Evolutionary conservation across 345 rosid species (phyloP).

Genomic region (Eucalyptus guilfoylei): DNA sequence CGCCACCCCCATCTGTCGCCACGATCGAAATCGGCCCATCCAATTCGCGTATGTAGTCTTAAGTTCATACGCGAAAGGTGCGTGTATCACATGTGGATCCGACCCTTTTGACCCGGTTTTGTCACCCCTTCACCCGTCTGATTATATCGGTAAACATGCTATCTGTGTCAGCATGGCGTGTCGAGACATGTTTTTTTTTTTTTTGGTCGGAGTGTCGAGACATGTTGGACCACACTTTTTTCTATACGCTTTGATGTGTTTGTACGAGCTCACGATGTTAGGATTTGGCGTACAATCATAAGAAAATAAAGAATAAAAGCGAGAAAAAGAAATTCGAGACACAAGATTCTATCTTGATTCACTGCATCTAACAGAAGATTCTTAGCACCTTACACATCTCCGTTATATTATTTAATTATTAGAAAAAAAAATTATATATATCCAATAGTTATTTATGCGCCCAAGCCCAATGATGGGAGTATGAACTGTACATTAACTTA

Average conservation of each 20-base stretch:
- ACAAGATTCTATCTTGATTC: not conserved
- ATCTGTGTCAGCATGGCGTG: not conserved
- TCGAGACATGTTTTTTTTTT: too few species aligned
- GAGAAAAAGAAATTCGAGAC: too few species aligned
- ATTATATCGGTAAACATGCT: not conserved
- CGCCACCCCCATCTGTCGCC: not conserved
- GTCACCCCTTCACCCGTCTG: not conserved
- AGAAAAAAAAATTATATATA: not conserved
- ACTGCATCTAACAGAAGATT: not conserved
- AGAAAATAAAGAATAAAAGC: too few species aligned
- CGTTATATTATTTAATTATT: too few species aligned
- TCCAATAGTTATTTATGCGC: not conserved
- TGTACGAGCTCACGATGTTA: not conserved
- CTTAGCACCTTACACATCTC: not conserved
- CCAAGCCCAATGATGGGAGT: not conserved
- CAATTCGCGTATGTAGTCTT: not conserved
- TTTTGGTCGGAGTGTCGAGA: too few species aligned
- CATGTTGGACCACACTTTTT: not conserved
- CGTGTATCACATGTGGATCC: not conserved
- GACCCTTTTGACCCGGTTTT: not conserved
- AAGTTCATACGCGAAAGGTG: not conserved
- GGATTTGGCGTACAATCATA: too few species aligned
- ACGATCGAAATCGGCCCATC: not conserved
- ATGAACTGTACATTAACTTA: too few species aligned
- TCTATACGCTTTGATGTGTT: not conserved